These are phyloP conservation scores for Saitoella complicata DNA, from an alignment of 805 yeast genomes.

Conservation along the genomic window DNA sequence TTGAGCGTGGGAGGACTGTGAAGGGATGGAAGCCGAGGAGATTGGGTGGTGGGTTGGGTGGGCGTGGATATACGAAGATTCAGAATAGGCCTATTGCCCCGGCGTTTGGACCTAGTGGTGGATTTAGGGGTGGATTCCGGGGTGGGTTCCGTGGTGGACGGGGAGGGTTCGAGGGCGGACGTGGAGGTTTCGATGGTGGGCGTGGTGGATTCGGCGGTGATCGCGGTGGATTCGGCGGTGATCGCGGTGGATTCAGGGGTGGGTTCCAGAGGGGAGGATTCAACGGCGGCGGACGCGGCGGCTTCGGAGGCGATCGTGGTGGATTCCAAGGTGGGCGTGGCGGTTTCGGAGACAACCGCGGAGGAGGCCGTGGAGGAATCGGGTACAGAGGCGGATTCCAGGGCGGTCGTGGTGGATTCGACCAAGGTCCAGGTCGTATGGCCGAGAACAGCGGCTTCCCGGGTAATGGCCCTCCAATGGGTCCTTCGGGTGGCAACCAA, in stretches of 20 bases:
- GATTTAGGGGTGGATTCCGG: constrained; percentile 1
- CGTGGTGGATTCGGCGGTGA: constrained; percentile 4
- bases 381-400: not conserved
- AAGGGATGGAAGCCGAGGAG: constrained; percentile 25
- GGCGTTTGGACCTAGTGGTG: constrained; percentile 4
- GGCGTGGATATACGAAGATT: constrained; percentile 42
- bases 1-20: constrained; percentile 25
- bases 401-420: not conserved
- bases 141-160: constrained; percentile 14
- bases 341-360: constrained; percentile 5
- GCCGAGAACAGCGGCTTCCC: not conserved
- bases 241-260: constrained; percentile 1
- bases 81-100: constrained; percentile 4
- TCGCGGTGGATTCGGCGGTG: constrained; percentile 9
- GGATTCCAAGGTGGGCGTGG: constrained; percentile 3
- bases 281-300: not conserved
- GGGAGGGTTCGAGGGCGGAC: constrained; percentile 14
- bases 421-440: not conserved
- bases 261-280: not conserved
- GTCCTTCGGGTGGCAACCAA: too few species aligned
- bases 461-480: too few species aligned
- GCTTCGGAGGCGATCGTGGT: not conserved
- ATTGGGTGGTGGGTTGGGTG: constrained; percentile 89
- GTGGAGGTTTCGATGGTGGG: constrained; percentile 8
- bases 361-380: not conserved